Base-by-base conservation (phyloP, 2,329 filamentous ascomycete species). In the Colletotrichum sp. region DNA sequence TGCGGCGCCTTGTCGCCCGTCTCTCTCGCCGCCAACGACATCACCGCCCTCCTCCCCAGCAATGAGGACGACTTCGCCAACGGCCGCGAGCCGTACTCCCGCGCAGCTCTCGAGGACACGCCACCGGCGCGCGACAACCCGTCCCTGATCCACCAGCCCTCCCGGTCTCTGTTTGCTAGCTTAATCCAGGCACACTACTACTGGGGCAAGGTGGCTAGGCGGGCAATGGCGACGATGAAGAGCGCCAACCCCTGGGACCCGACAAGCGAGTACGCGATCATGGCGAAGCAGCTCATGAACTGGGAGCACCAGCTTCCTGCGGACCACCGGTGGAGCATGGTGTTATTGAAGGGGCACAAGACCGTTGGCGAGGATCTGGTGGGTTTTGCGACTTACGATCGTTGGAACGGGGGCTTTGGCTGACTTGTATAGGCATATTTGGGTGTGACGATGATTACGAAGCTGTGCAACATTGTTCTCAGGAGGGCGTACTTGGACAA, bases 381-480 rank as follows among this genome's bases (percentile, higher is more conserved):
- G 80, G 71, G 86, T 79, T 13, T 49, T 69, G 44, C 10, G 1
- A n/a, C 3, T 49, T 0, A 49, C 18, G 9, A 4, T 3, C 9
- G 10, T 16, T 13, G 26, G 21, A 12, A 7, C 6, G 26, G 74
- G 26, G 77, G 62, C 21, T 18, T 60, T 59, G 21, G 32, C 77
- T 78, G 39, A 79, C 69, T 18, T 6, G 8, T 15, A 12, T 52
- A 90, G 89, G 89, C 88, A 1, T 92, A 91, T 79, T 84, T 91
- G 13, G 88, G 88, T 57, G 86, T 91, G 7, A 90, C 89, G 6
- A 90, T 90, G 84, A 87, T 89, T 70, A 86, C 89, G 3, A 86
- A 90, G 5, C 86, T 92, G 7, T 91, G 89, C 80, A 90, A 91
- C 73, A 91, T 92, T 70, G 87, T 92, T 16, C 82, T 91, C 26